phyloP scores from a whole-genome alignment of 805 yeast genomes.

The Wickerhamomyces subpelliculosus region DNA sequence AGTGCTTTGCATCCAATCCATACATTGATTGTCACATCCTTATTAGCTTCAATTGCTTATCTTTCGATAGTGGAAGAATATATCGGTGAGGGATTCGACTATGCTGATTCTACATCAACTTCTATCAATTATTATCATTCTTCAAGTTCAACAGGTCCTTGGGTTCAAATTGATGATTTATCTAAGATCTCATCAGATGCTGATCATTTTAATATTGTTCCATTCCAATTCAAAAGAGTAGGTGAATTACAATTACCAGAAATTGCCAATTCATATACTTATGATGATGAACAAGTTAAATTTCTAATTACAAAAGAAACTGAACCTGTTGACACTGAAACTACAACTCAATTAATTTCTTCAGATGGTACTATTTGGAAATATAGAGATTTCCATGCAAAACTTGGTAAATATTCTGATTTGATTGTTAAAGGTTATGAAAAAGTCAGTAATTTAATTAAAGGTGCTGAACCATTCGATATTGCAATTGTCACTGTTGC shows the following conservation, averaged over 20 bases:
- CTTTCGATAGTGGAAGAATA: constrained; percentile 67
- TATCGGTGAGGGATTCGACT: constrained; percentile 27
- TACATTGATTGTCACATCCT: constrained; percentile 61
- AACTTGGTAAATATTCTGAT: constrained; percentile 50
- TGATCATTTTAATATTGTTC: constrained; percentile 42
- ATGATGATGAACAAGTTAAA: constrained; percentile 36
- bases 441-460: constrained; percentile 39
- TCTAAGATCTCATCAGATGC: constrained; percentile 30
- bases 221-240: constrained; percentile 48
- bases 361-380: constrained; percentile 52
- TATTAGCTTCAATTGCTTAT: constrained; percentile 76
- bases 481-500: constrained; percentile 73
- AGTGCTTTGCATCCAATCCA: constrained; percentile 86
- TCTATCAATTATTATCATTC: constrained; percentile 29
- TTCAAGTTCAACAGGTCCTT: constrained; percentile 28
- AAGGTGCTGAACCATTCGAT: constrained; percentile 81
- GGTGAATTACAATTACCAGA: constrained; percentile 35
- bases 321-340: constrained; percentile 6
- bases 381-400: constrained; percentile 45
- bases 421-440: constrained; percentile 34
- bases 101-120: constrained; percentile 25
- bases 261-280: constrained; percentile 31
- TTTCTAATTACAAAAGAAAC: constrained; percentile 27
- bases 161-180: constrained; percentile 43
- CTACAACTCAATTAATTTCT: constrained; percentile 13